Conservation (phyloP, 2,329 filamentous ascomycete genomes). For the Ascocoryne sarcoides region DNA sequence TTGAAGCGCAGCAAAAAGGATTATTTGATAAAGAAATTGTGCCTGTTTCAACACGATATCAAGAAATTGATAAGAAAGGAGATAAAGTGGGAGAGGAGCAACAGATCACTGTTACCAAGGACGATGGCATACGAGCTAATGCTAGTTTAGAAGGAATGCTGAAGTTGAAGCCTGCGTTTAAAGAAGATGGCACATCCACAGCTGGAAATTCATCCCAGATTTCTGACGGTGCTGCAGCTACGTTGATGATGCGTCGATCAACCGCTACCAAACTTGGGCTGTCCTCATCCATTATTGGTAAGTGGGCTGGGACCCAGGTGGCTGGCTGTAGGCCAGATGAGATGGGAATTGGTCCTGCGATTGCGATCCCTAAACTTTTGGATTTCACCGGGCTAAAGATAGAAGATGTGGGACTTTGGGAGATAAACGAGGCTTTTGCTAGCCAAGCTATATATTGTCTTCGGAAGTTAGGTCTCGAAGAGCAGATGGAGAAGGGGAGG, state of each 20-base stretch:
- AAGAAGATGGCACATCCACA: slow-evolving; percentile 63
- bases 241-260: slow-evolving; percentile 75
- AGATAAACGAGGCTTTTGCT: slow-evolving; percentile 81
- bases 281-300: slow-evolving; percentile 61
- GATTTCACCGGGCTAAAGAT: slow-evolving; percentile 54
- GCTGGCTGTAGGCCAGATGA: slow-evolving; percentile 79
- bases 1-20: slow-evolving; percentile 58
- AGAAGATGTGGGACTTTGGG: slow-evolving; percentile 74
- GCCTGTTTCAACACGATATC: slow-evolving; percentile 63
- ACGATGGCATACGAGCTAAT: slow-evolving; percentile 72
- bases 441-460: slow-evolving; percentile 63
- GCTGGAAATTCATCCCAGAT: slow-evolving; percentile 84
- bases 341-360: slow-evolving; percentile 85
- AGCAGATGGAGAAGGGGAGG: slow-evolving; percentile 51
- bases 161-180: slow-evolving; percentile 80
- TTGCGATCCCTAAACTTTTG: slow-evolving; percentile 81
- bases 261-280: slow-evolving; percentile 69
- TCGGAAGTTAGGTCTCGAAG: slow-evolving; percentile 57
- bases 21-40: slow-evolving; percentile 73
- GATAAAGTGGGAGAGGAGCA: slow-evolving; percentile 46
- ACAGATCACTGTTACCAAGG: slow-evolving; percentile 59
- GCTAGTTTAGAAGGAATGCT: slow-evolving; percentile 62
- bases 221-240: slow-evolving; percentile 77
- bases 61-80: slow-evolving; percentile 53
- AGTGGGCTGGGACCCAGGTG: slow-evolving; percentile 69